A percentile compares a stretch with the other conserved stretches of the same genome.
These are phyloP conservation scores for Ramaria rubella DNA, from an alignment of 768 basidiomycete genomes.

Conservation along the genomic window DNA sequence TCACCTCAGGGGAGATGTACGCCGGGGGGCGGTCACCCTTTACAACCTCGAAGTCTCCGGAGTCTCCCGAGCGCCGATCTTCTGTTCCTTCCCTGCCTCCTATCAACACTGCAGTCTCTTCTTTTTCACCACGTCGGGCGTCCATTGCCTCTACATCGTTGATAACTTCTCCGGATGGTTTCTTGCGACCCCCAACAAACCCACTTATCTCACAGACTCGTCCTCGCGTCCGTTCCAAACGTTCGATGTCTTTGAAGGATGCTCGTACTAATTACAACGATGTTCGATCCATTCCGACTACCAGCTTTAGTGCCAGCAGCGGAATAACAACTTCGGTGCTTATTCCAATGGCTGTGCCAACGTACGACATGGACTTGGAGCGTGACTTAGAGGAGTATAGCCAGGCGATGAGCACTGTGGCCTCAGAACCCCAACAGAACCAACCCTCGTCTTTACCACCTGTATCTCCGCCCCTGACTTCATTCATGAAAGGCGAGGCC, in stretches of 20 bases:
- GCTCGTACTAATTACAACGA: not conserved
- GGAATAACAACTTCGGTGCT: conserved; percentile 6
- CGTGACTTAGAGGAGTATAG: conserved; percentile 8
- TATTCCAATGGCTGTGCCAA: conserved; percentile 1
- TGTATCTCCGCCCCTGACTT: not conserved
- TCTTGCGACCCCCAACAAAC: conserved; percentile 4
- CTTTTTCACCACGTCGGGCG: not conserved
- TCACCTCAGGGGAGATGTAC: not conserved
- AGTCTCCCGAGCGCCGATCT: not conserved
- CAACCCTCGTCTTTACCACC: not conserved
- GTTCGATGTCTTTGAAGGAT: not conserved
- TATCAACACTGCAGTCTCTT: not conserved
- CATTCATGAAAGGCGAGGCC: not conserved
- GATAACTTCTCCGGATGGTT: conserved; percentile 4
- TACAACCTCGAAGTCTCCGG: not conserved
- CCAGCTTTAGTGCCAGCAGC: not conserved
- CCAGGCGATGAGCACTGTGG: not conserved
- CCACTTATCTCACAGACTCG: no score
- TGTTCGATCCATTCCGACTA: conserved; percentile 7
- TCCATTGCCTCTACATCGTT: not conserved
- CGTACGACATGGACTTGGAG: conserved; percentile 7
- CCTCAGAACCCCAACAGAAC: not conserved
- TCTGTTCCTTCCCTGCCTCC: not conserved
- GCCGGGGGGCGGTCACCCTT: not conserved
- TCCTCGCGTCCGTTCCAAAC: no score